Percentiles rank a stretch among this genome's conserved stretches.
These are phyloP conservation scores for Cicer yamashitae DNA, from an alignment of 306 rosid genomes.

Conservation along the genomic window DNA sequence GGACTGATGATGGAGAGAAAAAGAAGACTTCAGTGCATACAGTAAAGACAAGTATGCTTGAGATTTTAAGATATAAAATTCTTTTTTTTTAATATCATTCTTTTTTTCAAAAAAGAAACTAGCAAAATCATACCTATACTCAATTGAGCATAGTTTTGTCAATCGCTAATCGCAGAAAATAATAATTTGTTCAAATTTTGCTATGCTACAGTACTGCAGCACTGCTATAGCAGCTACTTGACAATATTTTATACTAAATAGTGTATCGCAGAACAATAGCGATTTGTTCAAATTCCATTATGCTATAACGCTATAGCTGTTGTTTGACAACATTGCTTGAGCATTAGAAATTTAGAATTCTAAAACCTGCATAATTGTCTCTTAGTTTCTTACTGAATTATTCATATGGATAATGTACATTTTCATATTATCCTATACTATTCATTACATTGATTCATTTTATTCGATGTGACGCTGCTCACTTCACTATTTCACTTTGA, in stretches of 20 bases:
- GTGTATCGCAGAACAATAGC: too few relatives aligned
- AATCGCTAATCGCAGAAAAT: too few relatives aligned
- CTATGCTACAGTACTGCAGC: too few relatives aligned
- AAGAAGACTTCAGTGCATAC: conserved; percentile 36
- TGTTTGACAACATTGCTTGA: too few relatives aligned
- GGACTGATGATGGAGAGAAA: conserved; percentile 22
- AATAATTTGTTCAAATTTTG: too few relatives aligned
- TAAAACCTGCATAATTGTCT: conserved; percentile 31
- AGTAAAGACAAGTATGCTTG: conserved; percentile 40
- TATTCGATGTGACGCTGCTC: conserved; percentile 27
- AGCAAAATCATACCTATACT: neutral
- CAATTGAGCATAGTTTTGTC: neutral
- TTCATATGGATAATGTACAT: conserved; percentile 6
- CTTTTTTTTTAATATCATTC: conserved; percentile 1
- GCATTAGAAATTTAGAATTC: neutral
- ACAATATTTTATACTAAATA: too few relatives aligned
- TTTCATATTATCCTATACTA: neutral
- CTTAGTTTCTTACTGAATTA: conserved; percentile 15
- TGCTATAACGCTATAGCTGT: too few relatives aligned
- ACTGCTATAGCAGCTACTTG: too few relatives aligned
- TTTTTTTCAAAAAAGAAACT: neutral
- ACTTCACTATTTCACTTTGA: conserved; percentile 18
- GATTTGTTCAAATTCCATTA: too few relatives aligned
- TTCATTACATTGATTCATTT: conserved; percentile 31
- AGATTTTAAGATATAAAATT: conserved; percentile 4